Conservation (phyloP, 495 filamentous ascomycete genomes). For the Aspergillus affinis region DNA sequence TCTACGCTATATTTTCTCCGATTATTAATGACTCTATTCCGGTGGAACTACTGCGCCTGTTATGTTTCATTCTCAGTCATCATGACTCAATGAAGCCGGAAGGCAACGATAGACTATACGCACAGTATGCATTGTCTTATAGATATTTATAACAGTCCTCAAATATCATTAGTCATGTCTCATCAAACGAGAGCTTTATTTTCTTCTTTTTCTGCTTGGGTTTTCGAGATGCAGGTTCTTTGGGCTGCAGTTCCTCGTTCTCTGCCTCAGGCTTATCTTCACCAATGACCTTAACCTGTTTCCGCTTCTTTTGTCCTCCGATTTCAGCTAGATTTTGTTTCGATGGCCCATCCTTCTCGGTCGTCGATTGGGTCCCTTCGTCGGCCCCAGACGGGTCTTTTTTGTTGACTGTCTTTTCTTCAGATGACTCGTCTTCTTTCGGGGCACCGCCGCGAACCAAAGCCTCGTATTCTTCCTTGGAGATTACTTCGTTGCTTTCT, state of each 20-base stretch:
- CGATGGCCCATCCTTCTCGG: constrained; percentile 20
- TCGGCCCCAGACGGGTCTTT: constrained; percentile 10
- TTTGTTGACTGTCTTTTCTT: constrained; percentile 15
- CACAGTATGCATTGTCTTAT: constrained; percentile 1
- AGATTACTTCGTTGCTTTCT: constrained; percentile 47
- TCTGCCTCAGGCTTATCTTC: constrained; percentile 32
- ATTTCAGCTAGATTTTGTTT: constrained; percentile 45
- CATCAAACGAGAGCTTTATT: constrained; percentile 47
- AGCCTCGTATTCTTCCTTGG: constrained; percentile 49
- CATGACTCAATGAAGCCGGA: not conserved
- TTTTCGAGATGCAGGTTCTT: constrained; percentile 31
- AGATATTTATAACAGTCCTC: not conserved
- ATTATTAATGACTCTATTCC: not conserved
- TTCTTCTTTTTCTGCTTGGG: constrained; percentile 47
- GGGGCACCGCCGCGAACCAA: constrained; percentile 30
- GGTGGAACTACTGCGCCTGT: not conserved
- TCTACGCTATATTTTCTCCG: not conserved
- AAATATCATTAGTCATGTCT: constrained; percentile 12
- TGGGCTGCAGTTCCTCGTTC: constrained; percentile 23
- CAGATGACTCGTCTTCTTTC: constrained; percentile 18
- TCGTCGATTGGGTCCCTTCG: constrained; percentile 13
- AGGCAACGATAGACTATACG: not conserved
- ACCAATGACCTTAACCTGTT: constrained; percentile 43
- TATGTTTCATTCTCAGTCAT: not conserved
- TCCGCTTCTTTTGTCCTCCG: constrained; percentile 44